phyloP scores from a whole-genome alignment of 1,284 basidiomycete genomes.

The Cerrena zonata region DNA sequence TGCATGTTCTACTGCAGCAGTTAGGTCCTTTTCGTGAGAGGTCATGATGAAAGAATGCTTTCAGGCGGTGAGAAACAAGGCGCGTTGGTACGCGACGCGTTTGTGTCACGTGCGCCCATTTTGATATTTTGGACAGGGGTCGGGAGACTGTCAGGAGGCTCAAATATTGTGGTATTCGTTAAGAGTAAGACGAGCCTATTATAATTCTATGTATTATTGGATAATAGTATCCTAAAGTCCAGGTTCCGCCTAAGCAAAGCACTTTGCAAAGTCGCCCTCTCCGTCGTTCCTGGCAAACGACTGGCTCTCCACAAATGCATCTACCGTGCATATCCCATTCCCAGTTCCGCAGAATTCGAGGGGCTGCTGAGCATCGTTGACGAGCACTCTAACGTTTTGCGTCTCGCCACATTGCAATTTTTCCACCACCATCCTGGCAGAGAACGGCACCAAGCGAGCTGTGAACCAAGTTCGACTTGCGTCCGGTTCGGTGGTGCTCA shows the following conservation, averaged over 20 bases:
- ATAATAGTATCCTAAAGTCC: no score
- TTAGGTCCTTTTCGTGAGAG: constrained; percentile 1
- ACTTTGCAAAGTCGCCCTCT: constrained; percentile 61
- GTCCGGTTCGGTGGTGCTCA: constrained; percentile 40
- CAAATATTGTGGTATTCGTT: no score
- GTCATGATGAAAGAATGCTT: no score
- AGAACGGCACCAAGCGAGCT: constrained; percentile 61
- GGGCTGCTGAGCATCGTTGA: constrained; percentile 63
- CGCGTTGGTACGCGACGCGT: no score
- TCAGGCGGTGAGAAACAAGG: no score
- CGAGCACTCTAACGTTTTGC: constrained; percentile 31
- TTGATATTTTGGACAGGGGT: no score
- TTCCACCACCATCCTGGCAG: constrained; percentile 59
- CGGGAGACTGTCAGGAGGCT: no score
- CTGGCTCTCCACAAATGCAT: constrained; percentile 70
- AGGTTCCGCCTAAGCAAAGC: constrained; percentile 20
- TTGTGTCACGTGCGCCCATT: no score
- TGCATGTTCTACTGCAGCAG: constrained; percentile 15
- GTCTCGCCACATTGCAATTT: constrained; percentile 39
- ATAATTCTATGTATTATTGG: no score
- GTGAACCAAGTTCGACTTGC: constrained; percentile 48
- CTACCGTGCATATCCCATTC: constrained; percentile 58
- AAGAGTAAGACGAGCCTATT: no score
- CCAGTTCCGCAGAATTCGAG: constrained; percentile 54
- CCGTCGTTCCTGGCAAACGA: constrained; percentile 58